These are phyloP conservation scores for Rhodotorula sphaerocarpa DNA, from an alignment of 768 basidiomycete species.

Conservation along the genomic window DNA sequence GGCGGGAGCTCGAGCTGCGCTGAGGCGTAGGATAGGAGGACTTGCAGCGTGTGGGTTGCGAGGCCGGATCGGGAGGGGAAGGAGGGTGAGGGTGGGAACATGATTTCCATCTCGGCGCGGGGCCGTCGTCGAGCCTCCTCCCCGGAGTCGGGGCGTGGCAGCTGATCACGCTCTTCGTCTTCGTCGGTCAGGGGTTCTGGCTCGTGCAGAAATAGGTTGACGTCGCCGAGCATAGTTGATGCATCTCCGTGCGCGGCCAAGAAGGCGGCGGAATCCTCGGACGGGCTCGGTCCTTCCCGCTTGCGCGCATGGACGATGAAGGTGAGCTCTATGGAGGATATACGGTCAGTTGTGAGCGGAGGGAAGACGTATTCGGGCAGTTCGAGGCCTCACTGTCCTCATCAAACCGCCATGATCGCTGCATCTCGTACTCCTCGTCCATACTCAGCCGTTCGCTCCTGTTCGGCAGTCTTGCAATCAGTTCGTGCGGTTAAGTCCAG, in stretches of 20 bases:
- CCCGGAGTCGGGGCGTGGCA: too few relatives aligned
- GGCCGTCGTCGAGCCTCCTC: slow-evolving; percentile 38
- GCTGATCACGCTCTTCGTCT: too few relatives aligned
- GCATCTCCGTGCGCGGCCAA: slow-evolving; percentile 40
- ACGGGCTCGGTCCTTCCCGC: slow-evolving; percentile 22
- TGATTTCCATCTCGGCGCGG: slow-evolving; percentile 79
- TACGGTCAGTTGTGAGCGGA: neutral
- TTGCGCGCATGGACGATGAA: slow-evolving; percentile 69
- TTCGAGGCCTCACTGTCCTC: slow-evolving; percentile 57
- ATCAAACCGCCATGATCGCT: slow-evolving; percentile 76
- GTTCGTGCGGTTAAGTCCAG: too few relatives aligned
- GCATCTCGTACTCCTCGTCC: slow-evolving; percentile 81
- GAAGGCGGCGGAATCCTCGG: slow-evolving; percentile 8
- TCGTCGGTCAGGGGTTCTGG: too few relatives aligned
- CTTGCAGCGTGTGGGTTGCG: slow-evolving; percentile 56
- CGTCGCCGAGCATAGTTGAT: slow-evolving; percentile 77
- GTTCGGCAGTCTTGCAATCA: too few relatives aligned
- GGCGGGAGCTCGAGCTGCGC: slow-evolving; percentile 43
- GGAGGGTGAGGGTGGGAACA: slow-evolving; percentile 65
- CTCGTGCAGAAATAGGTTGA: slow-evolving; percentile 77
- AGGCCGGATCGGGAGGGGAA: slow-evolving; percentile 51
- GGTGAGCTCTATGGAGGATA: slow-evolving; percentile 57
- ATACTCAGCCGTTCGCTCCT: slow-evolving; percentile 66
- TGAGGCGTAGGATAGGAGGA: slow-evolving; percentile 59
- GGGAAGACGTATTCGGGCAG: neutral